Evolutionary conservation across 495 filamentous ascomycete genomes (phyloP).

Genomic region (Cercophora scortea): DNA sequence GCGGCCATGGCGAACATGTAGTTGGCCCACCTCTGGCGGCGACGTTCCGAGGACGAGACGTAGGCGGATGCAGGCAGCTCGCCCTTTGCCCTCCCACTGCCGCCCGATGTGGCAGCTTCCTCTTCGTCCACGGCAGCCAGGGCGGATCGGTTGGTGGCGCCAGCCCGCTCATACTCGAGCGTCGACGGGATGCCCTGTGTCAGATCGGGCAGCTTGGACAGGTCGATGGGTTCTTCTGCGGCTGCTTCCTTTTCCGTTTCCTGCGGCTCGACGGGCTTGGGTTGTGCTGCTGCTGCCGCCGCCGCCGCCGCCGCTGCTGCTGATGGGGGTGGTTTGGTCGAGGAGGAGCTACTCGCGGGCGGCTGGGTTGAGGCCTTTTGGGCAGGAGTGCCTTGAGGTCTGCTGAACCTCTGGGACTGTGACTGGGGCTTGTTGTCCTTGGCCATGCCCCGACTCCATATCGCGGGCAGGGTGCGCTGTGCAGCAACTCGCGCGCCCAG

Average conservation of each 20-base stretch:
- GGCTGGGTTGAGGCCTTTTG: constrained; percentile 12
- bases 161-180: constrained; percentile 59
- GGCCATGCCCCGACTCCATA: constrained; percentile 37
- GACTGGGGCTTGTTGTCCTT: constrained; percentile 21
- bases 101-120: constrained; percentile 37
- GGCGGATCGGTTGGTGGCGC: constrained; percentile 35
- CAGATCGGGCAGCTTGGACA: constrained; percentile 69
- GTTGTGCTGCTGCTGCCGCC: not conserved
- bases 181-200: constrained; percentile 90
- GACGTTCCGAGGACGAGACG: constrained; percentile 80
- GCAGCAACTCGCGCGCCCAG: constrained; percentile 12
- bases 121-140: constrained; percentile 55
- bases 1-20: constrained; percentile 44
- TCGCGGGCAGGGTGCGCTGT: constrained; percentile 12
- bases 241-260: not conserved
- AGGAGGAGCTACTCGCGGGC: not conserved
- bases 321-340: not conserved
- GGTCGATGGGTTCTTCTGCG: constrained; percentile 12
- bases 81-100: constrained; percentile 38
- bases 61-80: constrained; percentile 78
- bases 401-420: constrained; percentile 14
- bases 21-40: constrained; percentile 62
- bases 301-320: not conserved
- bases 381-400: constrained; percentile 5
- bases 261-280: not conserved